Evolutionary conservation across 371 early-diverging fungal species (phyloP).

Genomic region (Mucor mucedo): DNA sequence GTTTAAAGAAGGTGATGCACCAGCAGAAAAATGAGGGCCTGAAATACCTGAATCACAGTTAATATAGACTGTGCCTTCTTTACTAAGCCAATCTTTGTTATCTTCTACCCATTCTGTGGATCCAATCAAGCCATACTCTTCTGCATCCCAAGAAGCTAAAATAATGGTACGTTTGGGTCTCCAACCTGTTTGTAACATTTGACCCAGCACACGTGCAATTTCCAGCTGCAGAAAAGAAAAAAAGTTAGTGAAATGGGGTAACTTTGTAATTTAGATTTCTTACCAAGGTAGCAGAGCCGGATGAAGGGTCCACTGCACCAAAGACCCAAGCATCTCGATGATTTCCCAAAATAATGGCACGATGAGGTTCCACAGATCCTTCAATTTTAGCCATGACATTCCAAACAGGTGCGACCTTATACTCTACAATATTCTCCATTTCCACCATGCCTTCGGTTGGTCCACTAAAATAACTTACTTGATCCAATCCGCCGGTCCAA

Average conservation of each 20-base stretch:
- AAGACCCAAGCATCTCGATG: conserved; percentile 78
- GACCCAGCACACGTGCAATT: conserved; percentile 59
- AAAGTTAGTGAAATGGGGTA: too few relatives aligned
- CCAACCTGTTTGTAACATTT: conserved; percentile 65
- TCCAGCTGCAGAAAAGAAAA: conserved; percentile 47
- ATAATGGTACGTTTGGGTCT: conserved; percentile 68
- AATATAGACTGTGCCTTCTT: conserved; percentile 64
- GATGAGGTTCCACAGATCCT: conserved; percentile 64
- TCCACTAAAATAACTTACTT: conserved; percentile 58
- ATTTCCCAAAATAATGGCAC: conserved; percentile 51
- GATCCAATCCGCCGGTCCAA: conserved; percentile 62
- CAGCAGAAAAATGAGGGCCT: conserved; percentile 54
- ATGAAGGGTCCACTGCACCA: conserved; percentile 71
- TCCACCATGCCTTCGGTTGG: conserved; percentile 61
- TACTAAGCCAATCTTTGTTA: conserved; percentile 57
- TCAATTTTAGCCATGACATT: conserved; percentile 68
- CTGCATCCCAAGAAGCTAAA: conserved; percentile 75
- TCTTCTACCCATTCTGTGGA: conserved; percentile 81
- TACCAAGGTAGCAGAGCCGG: conserved; percentile 65
- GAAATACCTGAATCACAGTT: conserved; percentile 63
- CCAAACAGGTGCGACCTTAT: conserved; percentile 68
- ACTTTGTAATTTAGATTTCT: background rate
- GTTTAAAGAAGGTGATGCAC: conserved; percentile 61
- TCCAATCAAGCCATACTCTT: conserved; percentile 70
- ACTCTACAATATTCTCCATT: conserved; percentile 58